Base-by-base conservation (phyloP, 257 asterid genomes). In the Lithospermum erythrorhizon region DNA sequence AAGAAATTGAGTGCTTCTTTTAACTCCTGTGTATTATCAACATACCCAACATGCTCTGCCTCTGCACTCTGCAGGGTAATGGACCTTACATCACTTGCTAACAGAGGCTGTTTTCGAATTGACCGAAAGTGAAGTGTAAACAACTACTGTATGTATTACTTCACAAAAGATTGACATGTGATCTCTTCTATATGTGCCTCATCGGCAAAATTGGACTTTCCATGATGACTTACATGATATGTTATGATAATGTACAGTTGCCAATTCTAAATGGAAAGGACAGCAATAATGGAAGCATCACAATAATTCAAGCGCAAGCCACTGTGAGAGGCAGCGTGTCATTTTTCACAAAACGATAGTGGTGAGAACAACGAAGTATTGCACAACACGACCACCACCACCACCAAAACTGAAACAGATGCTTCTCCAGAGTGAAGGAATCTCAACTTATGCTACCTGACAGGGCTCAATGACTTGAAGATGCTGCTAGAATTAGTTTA, bases 181-280 rank as follows among this genome's bases (percentile, higher is more conserved):
- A 59, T 45, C 30, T 24, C 49, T 41, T 11, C 49, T 41, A 41
- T 41, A 14, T 41, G 49, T 13, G 45, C 49, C 49, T 15, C 62
- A 56, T 53, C 69, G 61, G 53, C 69, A 67, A 66, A 72, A 57
- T 64, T 69, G 61, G 79, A 67, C 79, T 67, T 68, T 67, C 67
- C 68, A 65, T 65, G 55, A 74, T 62, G 62, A 68, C 62, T 61
- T 67, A 51, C 64, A 64, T 58, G 65, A 66, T 51, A 62, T 67
- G 70, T 65, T 68, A 67, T 27, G 32, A 27, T 27, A 27, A 73
- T 84, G 71, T 84, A 87, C 94, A 84, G 48, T 58, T 76, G 73
- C 60, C 23, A 69, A 73, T 67, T 67, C 55, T 24, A n/a, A 48
- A 48, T 64, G 68, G 67, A 66, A 74, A 65, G 55, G 57, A 41